Evolutionary conservation across 352 stramenopile genomes (phyloP), one percentile per base, ranked within the genome.

Genomic region (Globisporangium paddicum): DNA sequence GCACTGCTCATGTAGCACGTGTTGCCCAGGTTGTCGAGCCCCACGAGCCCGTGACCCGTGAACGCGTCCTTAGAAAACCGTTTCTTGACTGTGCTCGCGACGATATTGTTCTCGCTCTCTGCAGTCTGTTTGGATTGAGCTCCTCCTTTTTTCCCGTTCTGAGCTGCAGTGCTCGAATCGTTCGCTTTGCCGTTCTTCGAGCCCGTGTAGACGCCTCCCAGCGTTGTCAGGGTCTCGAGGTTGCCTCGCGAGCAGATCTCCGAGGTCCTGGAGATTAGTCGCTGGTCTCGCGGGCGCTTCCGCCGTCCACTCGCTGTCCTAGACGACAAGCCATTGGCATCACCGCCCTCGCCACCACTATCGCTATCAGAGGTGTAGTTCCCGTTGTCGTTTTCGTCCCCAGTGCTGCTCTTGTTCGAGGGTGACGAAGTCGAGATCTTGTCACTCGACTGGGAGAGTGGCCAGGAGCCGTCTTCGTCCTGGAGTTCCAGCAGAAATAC

Each of bases 1-100:
- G 95, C 96, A 44, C 89, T 98, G 65, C 98, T 99, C 79, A 99
- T 97, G 66, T 98, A 99, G 67, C 97, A 99, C 21, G 97, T 99
- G 64, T 99, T 99, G 23, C 97, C 96, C 23, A 99, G 69, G 63
- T 98, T 98, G 58, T 94, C 80, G 2, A 98, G 72, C 4, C 96
- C 96, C 4, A 98, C 88, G 13, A 97, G 67, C 1, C 86, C 86
- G 44, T 85, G 64, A 1, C 83, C 83, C 53, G 75, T 86, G 55
- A 93, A 93, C 0, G 82, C 80, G 47, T 90, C 80, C 18, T 87
- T 82, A 3, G 76, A 88, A 55, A 92, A 92, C 0, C 82, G 67
- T 40, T 82, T 86, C 55, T 75, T 82, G 8, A 92, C 55, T 9
- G 76, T 76, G 2, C 55, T 59, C 25, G 64, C 50, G 0, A 64